Evolutionary conservation across 1,139 yeast species (phyloP).

Genomic region (Groenewaldozyma sp.): DNA sequence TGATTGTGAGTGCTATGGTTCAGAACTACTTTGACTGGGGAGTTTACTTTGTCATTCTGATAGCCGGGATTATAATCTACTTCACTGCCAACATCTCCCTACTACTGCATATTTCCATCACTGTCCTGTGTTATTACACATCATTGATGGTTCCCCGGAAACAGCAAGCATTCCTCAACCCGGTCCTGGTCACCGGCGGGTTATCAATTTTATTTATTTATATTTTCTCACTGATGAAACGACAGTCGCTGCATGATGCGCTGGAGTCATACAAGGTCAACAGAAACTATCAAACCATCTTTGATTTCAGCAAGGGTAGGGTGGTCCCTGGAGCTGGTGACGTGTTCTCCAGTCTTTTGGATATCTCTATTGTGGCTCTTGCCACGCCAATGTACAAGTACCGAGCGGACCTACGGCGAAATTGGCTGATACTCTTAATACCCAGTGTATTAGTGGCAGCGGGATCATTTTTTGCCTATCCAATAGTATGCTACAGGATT

Average conservation of each 20-base stretch:
- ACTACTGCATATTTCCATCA: conserved; percentile 53
- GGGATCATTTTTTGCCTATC: conserved; percentile 58
- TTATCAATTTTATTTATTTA: conserved; percentile 52
- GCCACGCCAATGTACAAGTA: conserved; percentile 74
- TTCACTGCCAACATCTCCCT: conserved; percentile 43
- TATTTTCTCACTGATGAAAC: conserved; percentile 39
- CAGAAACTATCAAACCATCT: conserved; percentile 50
- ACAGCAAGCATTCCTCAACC: conserved; percentile 51
- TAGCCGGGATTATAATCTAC: conserved; percentile 40
- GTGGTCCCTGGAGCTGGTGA: conserved; percentile 79
- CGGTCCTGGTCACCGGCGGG: conserved; percentile 58
- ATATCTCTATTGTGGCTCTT: conserved; percentile 63
- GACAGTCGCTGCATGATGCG: conserved; percentile 44
- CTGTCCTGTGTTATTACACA: conserved; percentile 45
- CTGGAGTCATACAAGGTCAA: conserved; percentile 59
- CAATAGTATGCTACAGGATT: conserved; percentile 53
- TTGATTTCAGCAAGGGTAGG: conserved; percentile 30
- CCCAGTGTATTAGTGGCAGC: conserved; percentile 51
- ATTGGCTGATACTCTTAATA: conserved; percentile 49
- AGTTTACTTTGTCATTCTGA: conserved; percentile 38
- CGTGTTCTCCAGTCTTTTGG: conserved; percentile 59
- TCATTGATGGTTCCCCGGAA: conserved; percentile 44
- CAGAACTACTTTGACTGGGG: conserved; percentile 48
- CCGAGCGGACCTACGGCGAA: conserved; percentile 51
- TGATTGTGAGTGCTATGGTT: conserved; percentile 33